Conservation (phyloP, 2,329 filamentous ascomycete genomes). For the Niveomyces coronatus region DNA sequence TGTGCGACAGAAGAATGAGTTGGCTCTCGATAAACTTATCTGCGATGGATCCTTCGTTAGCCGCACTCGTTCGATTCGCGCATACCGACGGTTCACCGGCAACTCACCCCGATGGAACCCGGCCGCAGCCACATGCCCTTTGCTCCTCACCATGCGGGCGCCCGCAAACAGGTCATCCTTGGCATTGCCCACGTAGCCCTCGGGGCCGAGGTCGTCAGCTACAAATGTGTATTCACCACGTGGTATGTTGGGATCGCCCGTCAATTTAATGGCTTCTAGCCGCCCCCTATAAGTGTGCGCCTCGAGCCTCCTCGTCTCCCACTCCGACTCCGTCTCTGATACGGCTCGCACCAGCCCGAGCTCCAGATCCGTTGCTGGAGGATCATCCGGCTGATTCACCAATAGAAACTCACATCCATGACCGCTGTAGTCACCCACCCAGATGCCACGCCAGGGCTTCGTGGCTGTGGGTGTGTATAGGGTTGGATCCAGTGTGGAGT, state of each 20-base stretch:
- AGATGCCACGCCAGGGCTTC: slow-evolving; percentile 84
- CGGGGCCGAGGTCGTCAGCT: slow-evolving; percentile 62
- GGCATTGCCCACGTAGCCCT: slow-evolving; percentile 53
- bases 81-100: slow-evolving; percentile 1
- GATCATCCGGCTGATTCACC: slow-evolving; percentile 58
- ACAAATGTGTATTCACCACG: slow-evolving; percentile 77
- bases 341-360: slow-evolving; percentile 28
- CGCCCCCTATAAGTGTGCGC: slow-evolving; percentile 51
- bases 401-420: slow-evolving; percentile 87
- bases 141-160: slow-evolving; percentile 60
- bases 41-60: slow-evolving; percentile 22
- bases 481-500: slow-evolving; percentile 58
- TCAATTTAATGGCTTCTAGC: slow-evolving; percentile 80
- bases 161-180: slow-evolving; percentile 62
- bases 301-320: slow-evolving; percentile 32
- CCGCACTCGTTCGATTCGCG: background rate
- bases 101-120: slow-evolving; percentile 62
- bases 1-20: slow-evolving; percentile 67
- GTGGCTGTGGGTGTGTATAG: slow-evolving; percentile 71
- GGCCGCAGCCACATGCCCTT: slow-evolving; percentile 65
- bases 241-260: slow-evolving; percentile 83
- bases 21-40: slow-evolving; percentile 67
- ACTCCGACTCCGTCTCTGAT: slow-evolving; percentile 36
- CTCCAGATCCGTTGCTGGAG: slow-evolving; percentile 27
- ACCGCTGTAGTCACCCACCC: slow-evolving; percentile 79